Base-by-base conservation (phyloP, 441 rosid species). In the Manihot esculenta region DNA sequence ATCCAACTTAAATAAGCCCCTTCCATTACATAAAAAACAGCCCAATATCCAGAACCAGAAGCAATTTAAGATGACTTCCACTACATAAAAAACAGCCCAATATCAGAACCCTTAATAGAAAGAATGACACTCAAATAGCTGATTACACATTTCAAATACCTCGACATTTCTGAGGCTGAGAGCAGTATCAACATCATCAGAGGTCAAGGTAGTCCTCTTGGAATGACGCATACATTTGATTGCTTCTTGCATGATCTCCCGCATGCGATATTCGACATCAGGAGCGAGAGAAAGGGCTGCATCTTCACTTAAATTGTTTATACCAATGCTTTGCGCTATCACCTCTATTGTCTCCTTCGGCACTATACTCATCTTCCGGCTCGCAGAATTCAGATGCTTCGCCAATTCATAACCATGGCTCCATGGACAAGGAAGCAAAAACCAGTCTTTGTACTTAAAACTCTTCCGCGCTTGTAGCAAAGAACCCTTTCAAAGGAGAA, bases 211-310 rank as follows among this genome's bases (percentile, higher is more conserved):
- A 7, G 93, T 87, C 74, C 97, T 84, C 84, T 80, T 89, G 1
- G 99, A 90, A 74, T 94, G 99, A 56, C 91, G 94, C 99, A 94
- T 94, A 72, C 94, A 92, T 80, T 94, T 94, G 70, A 90, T 82
- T 48, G 99, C 94, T 78, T 94, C 97, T 89, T 91, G 97, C 90
- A 92, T 88, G 72, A 92, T 87, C 83, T 94, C 94, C 61, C 97
- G 97, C 82, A 87, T 82, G 35, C 96, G 96, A 68, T 90, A 94
- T 73, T 92, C 99, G 68, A 89, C 93, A 69, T 94, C 97, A 11
- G 97, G 90, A 68, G 99, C 97, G 67, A 94, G 97, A 71, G 86
- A 83, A 21, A 87, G 87, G 13, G 94, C 89, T 30, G 86, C 99
- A 68, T 91, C 97, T 10, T 84, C 76, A 42, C 86, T 84, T 74